A percentile compares a stretch with the other conserved stretches of the same genome.
phyloP scores from a whole-genome alignment of 176 grass and related monocot genomes.

The Phoenix dactylifera region DNA sequence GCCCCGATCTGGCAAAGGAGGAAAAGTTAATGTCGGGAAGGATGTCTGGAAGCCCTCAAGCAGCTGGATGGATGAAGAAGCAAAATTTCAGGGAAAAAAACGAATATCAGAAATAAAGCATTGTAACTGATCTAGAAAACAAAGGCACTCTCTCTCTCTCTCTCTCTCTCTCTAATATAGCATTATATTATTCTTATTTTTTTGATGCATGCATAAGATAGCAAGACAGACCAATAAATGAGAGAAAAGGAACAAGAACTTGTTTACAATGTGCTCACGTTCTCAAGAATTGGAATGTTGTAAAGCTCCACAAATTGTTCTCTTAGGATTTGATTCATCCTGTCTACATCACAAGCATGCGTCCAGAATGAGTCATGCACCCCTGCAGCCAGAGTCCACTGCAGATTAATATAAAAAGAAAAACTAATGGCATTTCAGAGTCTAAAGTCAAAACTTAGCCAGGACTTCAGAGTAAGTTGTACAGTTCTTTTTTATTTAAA shows the following conservation, averaged over 20 bases:
- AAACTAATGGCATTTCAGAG: no score
- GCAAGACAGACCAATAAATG: no score
- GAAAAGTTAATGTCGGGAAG: slow-evolving; percentile 59
- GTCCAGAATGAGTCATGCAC: slow-evolving; percentile 98
- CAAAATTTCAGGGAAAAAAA: slow-evolving; percentile 12
- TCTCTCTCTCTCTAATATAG: no score
- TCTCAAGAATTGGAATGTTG: slow-evolving; percentile 81
- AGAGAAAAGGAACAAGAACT: no score
- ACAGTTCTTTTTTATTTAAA: no score
- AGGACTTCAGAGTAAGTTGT: no score
- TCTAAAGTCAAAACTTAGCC: no score
- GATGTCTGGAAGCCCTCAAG: slow-evolving; percentile 57
- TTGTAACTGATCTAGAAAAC: no score
- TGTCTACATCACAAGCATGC: slow-evolving; percentile 82
- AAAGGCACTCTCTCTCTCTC: no score
- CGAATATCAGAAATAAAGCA: background rate
- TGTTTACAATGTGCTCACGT: slow-evolving; percentile 29
- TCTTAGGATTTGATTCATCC: slow-evolving; percentile 89
- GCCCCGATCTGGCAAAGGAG: slow-evolving; percentile 69
- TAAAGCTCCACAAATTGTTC: slow-evolving; percentile 93
- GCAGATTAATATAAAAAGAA: no score
- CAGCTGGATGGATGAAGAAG: slow-evolving; percentile 39
- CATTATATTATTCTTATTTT: no score
- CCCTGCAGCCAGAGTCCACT: slow-evolving; percentile 28
- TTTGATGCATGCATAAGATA: no score